Base-by-base conservation (phyloP, 108 stramenopile species). In the Fragilariopsis cylindrus region DNA sequence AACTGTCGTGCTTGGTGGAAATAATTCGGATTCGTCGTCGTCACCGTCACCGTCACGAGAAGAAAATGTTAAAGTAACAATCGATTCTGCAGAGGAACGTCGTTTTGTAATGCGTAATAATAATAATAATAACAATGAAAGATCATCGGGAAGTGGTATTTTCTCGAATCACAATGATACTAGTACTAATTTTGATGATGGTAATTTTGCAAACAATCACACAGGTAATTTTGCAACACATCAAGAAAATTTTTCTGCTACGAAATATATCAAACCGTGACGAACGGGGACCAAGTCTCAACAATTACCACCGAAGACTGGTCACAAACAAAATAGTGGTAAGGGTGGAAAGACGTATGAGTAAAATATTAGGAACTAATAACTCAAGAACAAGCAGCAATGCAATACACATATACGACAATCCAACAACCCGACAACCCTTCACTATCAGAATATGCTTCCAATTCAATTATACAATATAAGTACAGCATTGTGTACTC, bases 211-310 rank as follows among this genome's bases (percentile, higher is more conserved):
- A 11, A 8, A 13, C 6, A 48, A 30, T 12, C 66, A 67, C 7
- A 72, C 43, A 39, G 16, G 53, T 13, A 19, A 48, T 46, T 57
- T 39, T 60, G 30, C 19, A 41, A 62, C 40, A 42, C 60, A 62
- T 42, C 60, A 62, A 42, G 60, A 43, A 6, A 62, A 62, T 42
- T 62, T 43, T 42, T 62, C 60, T 8, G 60, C 6, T 42, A 62
- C 60, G 18, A 62, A 62, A 42, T 62, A 62, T 7, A 62, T 62
- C 60, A 62, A 62, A 21, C 60, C 60, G 60, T 62, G 60, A 62
- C 60, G 60, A 62, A 62, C 60, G 60, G 60, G 60, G 60, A 62
- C 60, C 60, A 62, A 62, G 60, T 62, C 60, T 42, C 60, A 62
- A 21, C 8, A 43, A 4, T 42, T 62, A 7, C 60, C 60, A 43